Conservation (phyloP, 2,329 filamentous ascomycete genomes). For the Ophiocordyceps robertsii region DNA sequence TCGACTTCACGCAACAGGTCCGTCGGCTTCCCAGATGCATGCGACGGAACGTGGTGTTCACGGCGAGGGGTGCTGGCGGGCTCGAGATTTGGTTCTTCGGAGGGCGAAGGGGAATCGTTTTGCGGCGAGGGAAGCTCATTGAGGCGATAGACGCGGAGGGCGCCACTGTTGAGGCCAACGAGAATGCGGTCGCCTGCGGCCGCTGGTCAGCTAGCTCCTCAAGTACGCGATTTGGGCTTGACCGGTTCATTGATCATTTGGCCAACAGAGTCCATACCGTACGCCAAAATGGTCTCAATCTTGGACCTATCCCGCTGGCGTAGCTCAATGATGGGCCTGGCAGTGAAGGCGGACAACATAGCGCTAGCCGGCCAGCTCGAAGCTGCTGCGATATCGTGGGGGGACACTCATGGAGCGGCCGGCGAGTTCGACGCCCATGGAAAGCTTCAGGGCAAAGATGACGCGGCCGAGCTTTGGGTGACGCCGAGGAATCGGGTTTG, state of each 20-base stretch:
- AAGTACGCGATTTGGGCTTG: not conserved
- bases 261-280: conserved; percentile 39
- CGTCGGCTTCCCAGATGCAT: conserved; percentile 40
- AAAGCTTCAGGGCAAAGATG: too few species aligned
- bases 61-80: conserved; percentile 14
- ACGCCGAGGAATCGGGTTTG: too few species aligned
- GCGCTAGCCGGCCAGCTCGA: conserved; percentile 30
- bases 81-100: conserved; percentile 12
- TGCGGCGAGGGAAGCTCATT: conserved; percentile 45
- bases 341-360: conserved; percentile 97
- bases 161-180: conserved; percentile 82
- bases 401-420: conserved; percentile 11
- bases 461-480: too few species aligned
- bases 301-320: conserved; percentile 89
- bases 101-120: conserved; percentile 17
- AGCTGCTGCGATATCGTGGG: conserved; percentile 15
- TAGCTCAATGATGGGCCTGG: conserved; percentile 93
- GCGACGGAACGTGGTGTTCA: conserved; percentile 14
- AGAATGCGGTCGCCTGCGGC: conserved; percentile 69
- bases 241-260: not conserved
- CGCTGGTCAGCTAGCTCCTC: not conserved
- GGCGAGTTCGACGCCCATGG: too few species aligned
- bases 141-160: conserved; percentile 78
- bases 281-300: conserved; percentile 89
- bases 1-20: conserved; percentile 86